phyloP scores from a whole-genome alignment of 805 yeast species.

The Dipodascus geniculatus region DNA sequence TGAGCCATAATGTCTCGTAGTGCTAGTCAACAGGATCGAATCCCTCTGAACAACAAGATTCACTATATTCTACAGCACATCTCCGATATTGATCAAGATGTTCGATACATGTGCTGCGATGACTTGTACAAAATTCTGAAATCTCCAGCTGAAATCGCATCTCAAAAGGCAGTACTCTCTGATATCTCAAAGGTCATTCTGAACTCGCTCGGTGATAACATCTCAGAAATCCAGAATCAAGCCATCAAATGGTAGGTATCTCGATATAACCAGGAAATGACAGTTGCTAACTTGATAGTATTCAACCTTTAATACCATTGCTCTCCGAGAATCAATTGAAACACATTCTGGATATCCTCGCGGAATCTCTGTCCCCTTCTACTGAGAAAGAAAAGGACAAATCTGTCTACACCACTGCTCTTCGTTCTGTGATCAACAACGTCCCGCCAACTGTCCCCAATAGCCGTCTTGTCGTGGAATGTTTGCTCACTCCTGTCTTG shows the following conservation, averaged over 20 bases:
- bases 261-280: too few relatives aligned
- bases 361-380: conserved; percentile 23
- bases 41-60: not conserved
- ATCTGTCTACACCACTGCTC: conserved; percentile 17
- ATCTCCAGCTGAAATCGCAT: not conserved
- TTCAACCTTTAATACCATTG: conserved; percentile 20
- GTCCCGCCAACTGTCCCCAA: conserved; percentile 15
- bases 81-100: not conserved
- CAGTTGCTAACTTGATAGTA: not conserved
- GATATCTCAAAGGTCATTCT: not conserved
- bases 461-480: conserved; percentile 17
- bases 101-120: not conserved
- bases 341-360: conserved; percentile 7
- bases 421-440: conserved; percentile 22
- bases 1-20: not conserved
- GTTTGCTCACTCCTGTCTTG: conserved; percentile 18
- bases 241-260: conserved; percentile 38
- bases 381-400: conserved; percentile 22
- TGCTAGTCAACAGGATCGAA: not conserved
- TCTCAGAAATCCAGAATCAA: conserved; percentile 64
- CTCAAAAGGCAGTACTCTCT: not conserved
- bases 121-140: not conserved
- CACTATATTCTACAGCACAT: not conserved
- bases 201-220: conserved; percentile 38
- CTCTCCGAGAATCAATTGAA: conserved; percentile 13